phyloP scores from a whole-genome alignment of 805 yeast species.

The Saccharomycopsis guyanensis region DNA sequence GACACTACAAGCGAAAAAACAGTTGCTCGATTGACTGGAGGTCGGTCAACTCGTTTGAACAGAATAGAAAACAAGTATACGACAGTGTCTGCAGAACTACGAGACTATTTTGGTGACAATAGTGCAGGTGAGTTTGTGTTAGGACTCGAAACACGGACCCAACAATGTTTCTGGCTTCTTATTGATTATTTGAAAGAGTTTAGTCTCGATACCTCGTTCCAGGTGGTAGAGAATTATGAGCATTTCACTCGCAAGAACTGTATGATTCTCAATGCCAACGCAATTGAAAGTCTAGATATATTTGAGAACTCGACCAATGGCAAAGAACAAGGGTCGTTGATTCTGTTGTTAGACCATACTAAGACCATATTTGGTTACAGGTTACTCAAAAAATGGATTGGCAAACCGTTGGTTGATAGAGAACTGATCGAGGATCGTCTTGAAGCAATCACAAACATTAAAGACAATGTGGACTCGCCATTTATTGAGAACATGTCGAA shows the following conservation, averaged over 20 bases:
- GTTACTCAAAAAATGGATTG: slow-evolving; percentile 62
- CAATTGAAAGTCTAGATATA: slow-evolving; percentile 67
- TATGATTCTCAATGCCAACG: slow-evolving; percentile 55
- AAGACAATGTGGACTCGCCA: slow-evolving; percentile 28
- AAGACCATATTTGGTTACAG: slow-evolving; percentile 70
- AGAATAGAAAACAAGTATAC: too few species aligned
- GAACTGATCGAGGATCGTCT: slow-evolving; percentile 51
- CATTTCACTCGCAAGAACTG: slow-evolving; percentile 41
- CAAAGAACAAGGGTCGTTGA: slow-evolving; percentile 55
- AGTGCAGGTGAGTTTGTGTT: background rate
- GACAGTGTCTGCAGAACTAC: background rate
- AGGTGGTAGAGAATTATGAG: slow-evolving; percentile 41
- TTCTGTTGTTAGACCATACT: slow-evolving; percentile 79
- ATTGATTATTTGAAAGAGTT: slow-evolving; percentile 55
- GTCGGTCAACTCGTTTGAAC: background rate
- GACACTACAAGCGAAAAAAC: slow-evolving; percentile 23
- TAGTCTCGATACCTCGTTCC: slow-evolving; percentile 48
- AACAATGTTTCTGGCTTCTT: slow-evolving; percentile 38
- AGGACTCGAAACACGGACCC: slow-evolving; percentile 10
- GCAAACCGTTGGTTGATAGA: slow-evolving; percentile 55
- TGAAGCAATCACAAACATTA: slow-evolving; percentile 49
- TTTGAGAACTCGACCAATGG: slow-evolving; percentile 56
- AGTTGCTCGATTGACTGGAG: background rate
- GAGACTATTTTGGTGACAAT: background rate
- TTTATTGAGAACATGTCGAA: slow-evolving; percentile 32